phyloP scores from a whole-genome alignment of 441 rosid species.

The Mallotus japonicus region DNA sequence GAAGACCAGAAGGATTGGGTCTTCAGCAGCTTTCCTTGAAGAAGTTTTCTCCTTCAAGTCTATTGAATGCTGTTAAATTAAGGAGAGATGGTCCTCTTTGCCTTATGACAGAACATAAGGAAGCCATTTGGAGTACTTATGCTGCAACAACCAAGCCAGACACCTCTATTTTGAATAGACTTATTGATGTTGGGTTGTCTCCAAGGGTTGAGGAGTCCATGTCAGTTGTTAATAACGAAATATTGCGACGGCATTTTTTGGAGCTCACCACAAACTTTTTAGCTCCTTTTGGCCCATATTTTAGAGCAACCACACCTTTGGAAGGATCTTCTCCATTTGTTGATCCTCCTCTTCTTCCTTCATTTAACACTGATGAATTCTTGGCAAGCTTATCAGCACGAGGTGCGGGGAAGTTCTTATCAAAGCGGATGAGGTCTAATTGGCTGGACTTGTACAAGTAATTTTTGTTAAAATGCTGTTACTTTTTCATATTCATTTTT shows the following conservation, averaged over 20 bases:
- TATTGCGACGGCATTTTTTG: slow-evolving; percentile 90
- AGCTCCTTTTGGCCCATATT: slow-evolving; percentile 97
- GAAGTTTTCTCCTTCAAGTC: slow-evolving; percentile 82
- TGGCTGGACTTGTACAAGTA: slow-evolving; percentile 98
- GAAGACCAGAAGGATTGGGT: slow-evolving; percentile 69
- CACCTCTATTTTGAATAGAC: slow-evolving; percentile 91
- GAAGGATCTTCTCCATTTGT: slow-evolving; percentile 89
- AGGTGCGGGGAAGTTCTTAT: slow-evolving; percentile 91
- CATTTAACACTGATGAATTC: slow-evolving; percentile 66
- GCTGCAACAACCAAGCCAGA: slow-evolving; percentile 86
- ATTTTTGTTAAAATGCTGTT: slow-evolving; percentile 20
- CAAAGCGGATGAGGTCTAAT: slow-evolving; percentile 92
- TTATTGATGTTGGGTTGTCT: slow-evolving; percentile 90
- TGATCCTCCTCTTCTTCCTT: slow-evolving; percentile 82
- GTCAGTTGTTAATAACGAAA: slow-evolving; percentile 98
- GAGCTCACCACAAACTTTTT: slow-evolving; percentile 95
- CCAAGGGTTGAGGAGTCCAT: slow-evolving; percentile 98
- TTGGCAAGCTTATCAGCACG: slow-evolving; percentile 73
- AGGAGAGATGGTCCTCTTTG: slow-evolving; percentile 96
- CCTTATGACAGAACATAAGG: slow-evolving; percentile 98
- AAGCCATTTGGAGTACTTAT: slow-evolving; percentile 92
- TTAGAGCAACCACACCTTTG: slow-evolving; percentile 69
- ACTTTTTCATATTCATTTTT: neutral
- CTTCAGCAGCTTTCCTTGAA: slow-evolving; percentile 76
- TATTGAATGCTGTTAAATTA: slow-evolving; percentile 77